These are phyloP conservation scores for Penicillium paxilli DNA, from an alignment of 495 filamentous ascomycete genomes.

Conservation along the genomic window DNA sequence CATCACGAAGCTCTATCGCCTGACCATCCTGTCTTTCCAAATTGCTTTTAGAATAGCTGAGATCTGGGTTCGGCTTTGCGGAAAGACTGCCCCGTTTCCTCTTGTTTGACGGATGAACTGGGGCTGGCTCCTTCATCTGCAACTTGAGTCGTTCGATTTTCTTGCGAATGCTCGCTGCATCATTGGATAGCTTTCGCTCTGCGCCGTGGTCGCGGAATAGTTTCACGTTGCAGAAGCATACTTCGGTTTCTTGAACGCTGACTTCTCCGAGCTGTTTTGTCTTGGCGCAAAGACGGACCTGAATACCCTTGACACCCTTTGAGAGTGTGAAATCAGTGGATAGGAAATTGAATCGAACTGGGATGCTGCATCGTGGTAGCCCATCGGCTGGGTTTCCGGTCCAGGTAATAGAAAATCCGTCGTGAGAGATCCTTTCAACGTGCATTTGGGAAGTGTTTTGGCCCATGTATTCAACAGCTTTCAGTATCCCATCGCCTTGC, in stretches of 20 bases:
- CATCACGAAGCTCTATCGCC: not conserved
- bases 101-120: not conserved
- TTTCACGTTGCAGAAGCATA: constrained; percentile 94
- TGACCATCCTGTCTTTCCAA: not conserved
- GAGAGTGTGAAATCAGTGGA: constrained; percentile 98
- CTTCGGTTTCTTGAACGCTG: constrained; percentile 49
- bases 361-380: constrained; percentile 70
- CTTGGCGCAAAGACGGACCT: constrained; percentile 88
- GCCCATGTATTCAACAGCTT: constrained; percentile 87
- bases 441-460: constrained; percentile 50
- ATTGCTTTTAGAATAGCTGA: not conserved
- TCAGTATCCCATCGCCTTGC: constrained; percentile 71
- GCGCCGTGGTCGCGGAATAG: constrained; percentile 96
- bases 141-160: constrained; percentile 84
- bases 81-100: constrained; percentile 1
- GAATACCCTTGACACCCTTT: constrained; percentile 95
- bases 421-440: constrained; percentile 78
- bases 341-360: constrained; percentile 95
- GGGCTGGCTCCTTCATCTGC: not conserved
- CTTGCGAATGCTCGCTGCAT: constrained; percentile 87
- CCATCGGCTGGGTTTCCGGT: constrained; percentile 61
- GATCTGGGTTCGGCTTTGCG: not conserved
- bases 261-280: constrained; percentile 57
- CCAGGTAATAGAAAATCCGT: constrained; percentile 92
- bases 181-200: constrained; percentile 92